phyloP scores from a whole-genome alignment of 495 filamentous ascomycete genomes.

The Bombardia bombarda region DNA sequence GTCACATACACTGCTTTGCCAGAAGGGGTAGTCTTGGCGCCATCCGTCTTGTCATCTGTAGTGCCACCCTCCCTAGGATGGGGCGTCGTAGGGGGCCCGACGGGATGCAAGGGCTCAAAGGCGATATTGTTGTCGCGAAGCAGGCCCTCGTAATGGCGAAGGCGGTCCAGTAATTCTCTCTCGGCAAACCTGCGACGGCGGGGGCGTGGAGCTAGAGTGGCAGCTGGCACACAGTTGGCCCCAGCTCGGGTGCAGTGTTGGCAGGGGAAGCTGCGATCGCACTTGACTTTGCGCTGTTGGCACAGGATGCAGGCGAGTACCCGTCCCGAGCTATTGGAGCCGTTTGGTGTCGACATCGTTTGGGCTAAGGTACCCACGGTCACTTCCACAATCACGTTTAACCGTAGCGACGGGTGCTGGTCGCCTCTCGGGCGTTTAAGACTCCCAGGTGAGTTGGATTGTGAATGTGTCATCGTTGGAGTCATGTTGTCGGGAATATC shows the following conservation, averaged over 20 bases:
- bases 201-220: slow-evolving; percentile 27
- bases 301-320: slow-evolving; percentile 51
- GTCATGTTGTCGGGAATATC: too few relatives aligned
- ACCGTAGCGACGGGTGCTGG: too few relatives aligned
- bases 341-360: too few relatives aligned
- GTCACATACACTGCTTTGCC: too few relatives aligned
- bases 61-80: too few relatives aligned
- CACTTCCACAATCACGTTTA: too few relatives aligned
- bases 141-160: slow-evolving; percentile 45
- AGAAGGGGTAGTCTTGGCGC: too few relatives aligned
- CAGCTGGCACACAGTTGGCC: slow-evolving; percentile 41
- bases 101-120: slow-evolving; percentile 44
- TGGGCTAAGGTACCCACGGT: too few relatives aligned
- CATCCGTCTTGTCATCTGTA: background rate
- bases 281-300: slow-evolving; percentile 52
- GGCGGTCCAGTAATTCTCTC: slow-evolving; percentile 44
- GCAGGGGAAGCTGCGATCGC: slow-evolving; percentile 48
- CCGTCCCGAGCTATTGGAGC: too few relatives aligned
- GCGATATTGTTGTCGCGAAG: slow-evolving; percentile 42
- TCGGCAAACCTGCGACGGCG: slow-evolving; percentile 46
- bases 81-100: background rate
- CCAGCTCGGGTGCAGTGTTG: slow-evolving; percentile 35
- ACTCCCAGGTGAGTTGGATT: too few relatives aligned
- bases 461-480: too few relatives aligned
- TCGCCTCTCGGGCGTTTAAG: too few relatives aligned